Evolutionary conservation across 805 yeast genomes (phyloP), one percentile per base, ranked within the genome.

Genomic region (Starmera amethionina): DNA sequence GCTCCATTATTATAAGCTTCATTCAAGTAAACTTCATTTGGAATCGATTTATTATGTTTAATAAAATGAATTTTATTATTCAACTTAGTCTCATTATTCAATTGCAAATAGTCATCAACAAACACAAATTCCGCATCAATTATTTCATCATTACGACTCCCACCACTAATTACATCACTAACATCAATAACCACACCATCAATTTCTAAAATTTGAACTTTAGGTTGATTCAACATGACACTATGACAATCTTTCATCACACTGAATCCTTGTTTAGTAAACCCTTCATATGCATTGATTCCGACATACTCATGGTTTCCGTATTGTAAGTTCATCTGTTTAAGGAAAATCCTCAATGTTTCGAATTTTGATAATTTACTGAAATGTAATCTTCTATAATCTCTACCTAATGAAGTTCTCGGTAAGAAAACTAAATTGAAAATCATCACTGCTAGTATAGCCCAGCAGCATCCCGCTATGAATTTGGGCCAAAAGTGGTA

Each of bases 371-470:
- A 79, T 37, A 85, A 55, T 40, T 65, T 71, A 30, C 77, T 70
- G 29, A 80, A 78, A 59, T 86, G 85, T 47, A 85, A 58, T 38
- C 96, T 63, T 50, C 90, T 71, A 51, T 83, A 75, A 58, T 89
- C 96, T 47, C 95, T 65, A 38, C 82, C 76, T 15, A 86, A 63
- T 2, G 95, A 84, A 1, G 97, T 85, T 42, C 96, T 60, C 2
- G 96, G 96, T 13, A 87, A 65, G 55, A 88, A 88, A 0, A 81
- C 75, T 38, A 85, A 64, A 33, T 83, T 75, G 54, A 83, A 77
- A 36, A 39, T 52, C 27, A 32, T 56, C 13, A 48, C 59, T 39
- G 40, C 58, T 14, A 51, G 33, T 2, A 50, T 4, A 1, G 51
- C 56, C 56, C 56, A 55, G 3, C 51, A 32, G 3, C 48, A 30